A percentile compares a stretch with the other conserved stretches of the same genome.
phyloP scores from a whole-genome alignment of 1,284 basidiomycete species.

The Phellinidium pouzarii region DNA sequence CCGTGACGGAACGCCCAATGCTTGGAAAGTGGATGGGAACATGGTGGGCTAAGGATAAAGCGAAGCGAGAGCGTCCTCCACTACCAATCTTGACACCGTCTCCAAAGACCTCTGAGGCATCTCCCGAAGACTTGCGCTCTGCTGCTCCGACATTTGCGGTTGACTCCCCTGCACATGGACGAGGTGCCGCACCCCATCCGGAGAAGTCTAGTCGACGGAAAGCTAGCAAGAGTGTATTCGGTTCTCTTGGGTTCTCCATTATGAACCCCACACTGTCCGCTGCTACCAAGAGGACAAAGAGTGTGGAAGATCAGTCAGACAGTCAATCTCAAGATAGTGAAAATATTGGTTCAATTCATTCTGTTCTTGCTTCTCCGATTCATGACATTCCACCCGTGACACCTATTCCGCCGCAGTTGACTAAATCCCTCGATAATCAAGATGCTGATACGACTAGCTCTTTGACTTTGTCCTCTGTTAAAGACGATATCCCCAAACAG shows the following conservation, averaged over 20 bases:
- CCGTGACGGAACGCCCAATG: conserved; percentile 29
- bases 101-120: neutral
- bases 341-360: conserved; percentile 25
- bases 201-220: conserved; percentile 33
- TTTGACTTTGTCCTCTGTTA: conserved; percentile 7
- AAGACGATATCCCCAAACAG: conserved; percentile 31
- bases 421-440: conserved; percentile 16
- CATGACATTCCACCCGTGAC: conserved; percentile 22
- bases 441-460: conserved; percentile 21
- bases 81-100: neutral
- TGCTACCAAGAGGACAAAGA: conserved; percentile 27
- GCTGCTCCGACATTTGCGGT: conserved; percentile 14
- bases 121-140: neutral
- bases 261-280: conserved; percentile 39
- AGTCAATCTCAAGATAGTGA: conserved; percentile 21
- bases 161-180: conserved; percentile 19
- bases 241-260: conserved; percentile 60
- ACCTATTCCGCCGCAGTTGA: conserved; percentile 20
- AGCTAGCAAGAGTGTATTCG: conserved; percentile 57
- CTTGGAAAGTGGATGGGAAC: conserved; percentile 66
- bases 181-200: conserved; percentile 20
- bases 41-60: conserved; percentile 44
- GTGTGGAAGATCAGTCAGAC: conserved; percentile 15
- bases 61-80: conserved; percentile 22
- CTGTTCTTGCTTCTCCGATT: conserved; percentile 31